A percentile compares a stretch with the other conserved stretches of the same genome.
phyloP scores from a whole-genome alignment of 768 basidiomycete genomes.

The Piloderma croceum region DNA sequence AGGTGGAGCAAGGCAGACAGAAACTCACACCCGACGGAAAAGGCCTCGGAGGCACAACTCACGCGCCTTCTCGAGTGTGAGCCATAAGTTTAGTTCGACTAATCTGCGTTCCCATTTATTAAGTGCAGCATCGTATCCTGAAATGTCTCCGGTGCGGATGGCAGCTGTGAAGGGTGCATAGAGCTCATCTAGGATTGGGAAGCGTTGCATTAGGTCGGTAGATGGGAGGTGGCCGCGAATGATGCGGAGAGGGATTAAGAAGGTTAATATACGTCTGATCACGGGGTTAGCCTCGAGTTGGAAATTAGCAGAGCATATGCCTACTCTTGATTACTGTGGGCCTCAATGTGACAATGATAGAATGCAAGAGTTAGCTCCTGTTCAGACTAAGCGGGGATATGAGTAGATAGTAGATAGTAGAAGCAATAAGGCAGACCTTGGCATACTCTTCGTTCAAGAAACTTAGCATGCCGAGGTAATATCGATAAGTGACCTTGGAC shows the following conservation, averaged over 20 bases:
- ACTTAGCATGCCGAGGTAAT: conserved; percentile 91
- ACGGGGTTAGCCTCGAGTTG: conserved; percentile 1
- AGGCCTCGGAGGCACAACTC: conserved; percentile 82
- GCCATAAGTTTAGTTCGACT: conserved; percentile 81
- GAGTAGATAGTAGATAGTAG: conserved; percentile 2
- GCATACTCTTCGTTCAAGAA: conserved; percentile 90
- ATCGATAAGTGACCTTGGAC: conserved; percentile 86
- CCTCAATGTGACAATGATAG: conserved; percentile 68
- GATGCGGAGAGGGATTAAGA: conserved; percentile 85
- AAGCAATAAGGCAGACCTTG: conserved; percentile 45
- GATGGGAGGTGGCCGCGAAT: conserved; percentile 86
- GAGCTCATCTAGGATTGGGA: conserved; percentile 65
- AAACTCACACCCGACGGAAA: conserved; percentile 68
- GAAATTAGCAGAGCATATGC: conserved; percentile 17
- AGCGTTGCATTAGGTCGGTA: conserved; percentile 57
- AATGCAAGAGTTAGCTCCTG: conserved; percentile 84
- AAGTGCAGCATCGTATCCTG: conserved; percentile 75
- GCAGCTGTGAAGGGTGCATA: conserved; percentile 80
- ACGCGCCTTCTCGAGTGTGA: conserved; percentile 82
- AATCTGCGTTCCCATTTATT: conserved; percentile 65
- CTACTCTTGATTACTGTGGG: conserved; percentile 79
- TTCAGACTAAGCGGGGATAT: conserved; percentile 51
- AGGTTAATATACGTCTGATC: conserved; percentile 80
- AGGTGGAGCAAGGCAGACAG: not conserved
- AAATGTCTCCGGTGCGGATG: conserved; percentile 70